A percentile compares a stretch with the other conserved stretches of the same genome.
Evolutionary conservation across 192 early-diverging fungal genomes (phyloP).

Genomic region (Phlyctochytrium bullatum): DNA sequence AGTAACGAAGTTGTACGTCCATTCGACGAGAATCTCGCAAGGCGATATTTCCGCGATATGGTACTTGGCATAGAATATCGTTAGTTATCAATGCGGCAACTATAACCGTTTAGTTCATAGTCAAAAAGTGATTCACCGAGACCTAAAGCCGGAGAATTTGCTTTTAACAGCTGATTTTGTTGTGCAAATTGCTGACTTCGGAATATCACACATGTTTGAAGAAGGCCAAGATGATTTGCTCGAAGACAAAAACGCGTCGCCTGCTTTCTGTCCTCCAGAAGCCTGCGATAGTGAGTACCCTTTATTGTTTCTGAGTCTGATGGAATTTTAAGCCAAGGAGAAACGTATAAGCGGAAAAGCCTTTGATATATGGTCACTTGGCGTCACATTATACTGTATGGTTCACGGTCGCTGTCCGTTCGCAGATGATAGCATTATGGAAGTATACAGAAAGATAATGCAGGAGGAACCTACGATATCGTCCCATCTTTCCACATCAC

Average conservation of each 20-base stretch:
- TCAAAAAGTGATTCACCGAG: slow-evolving; percentile 57
- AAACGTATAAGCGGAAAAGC: slow-evolving; percentile 43
- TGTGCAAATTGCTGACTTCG: slow-evolving; percentile 61
- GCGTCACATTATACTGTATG: slow-evolving; percentile 57
- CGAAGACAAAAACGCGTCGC: slow-evolving; percentile 52
- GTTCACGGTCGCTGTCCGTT: slow-evolving; percentile 56
- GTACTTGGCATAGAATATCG: slow-evolving; percentile 60
- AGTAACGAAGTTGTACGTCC: slow-evolving; percentile 36
- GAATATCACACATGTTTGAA: slow-evolving; percentile 58
- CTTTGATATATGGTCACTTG: slow-evolving; percentile 59
- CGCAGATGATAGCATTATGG: slow-evolving; percentile 38
- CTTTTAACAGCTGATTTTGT: slow-evolving; percentile 37
- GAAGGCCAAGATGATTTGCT: slow-evolving; percentile 44
- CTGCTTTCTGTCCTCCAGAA: slow-evolving; percentile 54
- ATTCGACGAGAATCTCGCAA: slow-evolving; percentile 47
- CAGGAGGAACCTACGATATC: slow-evolving; percentile 24
- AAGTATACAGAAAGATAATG: slow-evolving; percentile 44
- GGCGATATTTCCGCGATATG: slow-evolving; percentile 57
- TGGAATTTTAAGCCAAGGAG: slow-evolving; percentile 18
- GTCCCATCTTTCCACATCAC: slow-evolving; percentile 20
- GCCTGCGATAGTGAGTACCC: slow-evolving; percentile 44
- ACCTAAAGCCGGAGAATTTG: slow-evolving; percentile 62
- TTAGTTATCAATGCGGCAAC: slow-evolving; percentile 27
- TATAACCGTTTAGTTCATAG: slow-evolving; percentile 43
- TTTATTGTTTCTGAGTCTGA: not conserved